These are phyloP conservation scores for Lepraria neglecta DNA, from an alignment of 495 filamentous ascomycete species.

Conservation along the genomic window DNA sequence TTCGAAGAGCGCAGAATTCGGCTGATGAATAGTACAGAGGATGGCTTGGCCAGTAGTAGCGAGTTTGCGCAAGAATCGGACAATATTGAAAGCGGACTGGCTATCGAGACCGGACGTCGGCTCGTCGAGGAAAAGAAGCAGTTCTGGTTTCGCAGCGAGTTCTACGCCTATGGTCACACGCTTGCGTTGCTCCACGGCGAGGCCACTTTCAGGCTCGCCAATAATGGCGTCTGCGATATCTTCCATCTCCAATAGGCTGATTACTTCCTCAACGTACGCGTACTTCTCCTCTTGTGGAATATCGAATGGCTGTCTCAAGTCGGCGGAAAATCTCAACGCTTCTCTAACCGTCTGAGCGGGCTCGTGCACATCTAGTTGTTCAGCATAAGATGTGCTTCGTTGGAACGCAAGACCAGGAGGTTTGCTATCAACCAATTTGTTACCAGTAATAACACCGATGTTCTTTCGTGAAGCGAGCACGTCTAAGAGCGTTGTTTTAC, in stretches of 20 bases:
- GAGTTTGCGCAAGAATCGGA: constrained; percentile 58
- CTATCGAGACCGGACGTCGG: constrained; percentile 68
- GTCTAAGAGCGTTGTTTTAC: too few relatives aligned
- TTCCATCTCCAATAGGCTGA: constrained; percentile 52
- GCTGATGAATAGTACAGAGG: constrained; percentile 56
- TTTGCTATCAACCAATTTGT: too few relatives aligned
- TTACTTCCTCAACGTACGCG: constrained; percentile 53
- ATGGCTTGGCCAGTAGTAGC: constrained; percentile 64
- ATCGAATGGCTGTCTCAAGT: constrained; percentile 22
- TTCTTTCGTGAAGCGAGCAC: too few relatives aligned
- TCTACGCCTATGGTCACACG: constrained; percentile 64
- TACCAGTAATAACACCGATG: too few relatives aligned
- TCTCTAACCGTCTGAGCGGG: too few relatives aligned
- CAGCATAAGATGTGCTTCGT: too few relatives aligned
- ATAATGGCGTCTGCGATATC: constrained; percentile 50
- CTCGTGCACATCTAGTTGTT: too few relatives aligned
- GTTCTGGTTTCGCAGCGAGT: constrained; percentile 56
- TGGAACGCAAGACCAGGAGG: too few relatives aligned
- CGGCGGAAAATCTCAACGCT: too few relatives aligned
- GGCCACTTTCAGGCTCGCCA: constrained; percentile 45
- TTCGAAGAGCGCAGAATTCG: too few relatives aligned
- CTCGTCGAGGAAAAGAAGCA: constrained; percentile 67
- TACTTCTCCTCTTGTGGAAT: constrained; percentile 50
- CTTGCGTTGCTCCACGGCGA: constrained; percentile 58
- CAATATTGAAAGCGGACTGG: constrained; percentile 57